Percentiles rank a stretch among this genome's conserved stretches.
These are phyloP conservation scores for Pichia sp. DNA, from an alignment of 1,139 yeast species.

Conservation along the genomic window DNA sequence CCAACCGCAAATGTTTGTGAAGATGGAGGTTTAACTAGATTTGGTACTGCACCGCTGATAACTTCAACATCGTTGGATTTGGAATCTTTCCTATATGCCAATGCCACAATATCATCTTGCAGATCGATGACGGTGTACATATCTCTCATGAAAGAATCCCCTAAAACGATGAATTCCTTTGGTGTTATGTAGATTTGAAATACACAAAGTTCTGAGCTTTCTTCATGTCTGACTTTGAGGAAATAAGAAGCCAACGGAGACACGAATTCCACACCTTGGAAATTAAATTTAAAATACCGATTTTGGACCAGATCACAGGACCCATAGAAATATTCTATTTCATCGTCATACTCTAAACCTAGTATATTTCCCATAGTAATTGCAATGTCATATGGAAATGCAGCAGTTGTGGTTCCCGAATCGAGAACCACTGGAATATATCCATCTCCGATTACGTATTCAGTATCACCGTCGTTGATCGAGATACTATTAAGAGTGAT, in stretches of 20 bases:
- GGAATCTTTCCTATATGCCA: constrained; percentile 29
- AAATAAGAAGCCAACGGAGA: constrained; percentile 51
- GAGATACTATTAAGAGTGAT: constrained; percentile 37
- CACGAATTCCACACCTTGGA: constrained; percentile 47
- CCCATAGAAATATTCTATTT: constrained; percentile 33
- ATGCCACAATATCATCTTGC: constrained; percentile 41
- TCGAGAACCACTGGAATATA: constrained; percentile 49
- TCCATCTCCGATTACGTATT: constrained; percentile 35
- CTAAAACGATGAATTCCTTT: constrained; percentile 30
- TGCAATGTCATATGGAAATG: constrained; percentile 42
- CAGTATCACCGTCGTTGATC: constrained; percentile 2
- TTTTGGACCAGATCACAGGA: constrained; percentile 32
- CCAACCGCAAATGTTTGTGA: constrained; percentile 1
- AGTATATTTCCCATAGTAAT: constrained; percentile 38
- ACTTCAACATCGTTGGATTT: constrained; percentile 2
- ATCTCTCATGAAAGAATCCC: constrained; percentile 44
- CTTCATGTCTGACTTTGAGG: constrained; percentile 34
- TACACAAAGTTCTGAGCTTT: constrained; percentile 6
- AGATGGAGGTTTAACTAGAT: not conserved
- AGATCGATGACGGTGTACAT: constrained; percentile 47
- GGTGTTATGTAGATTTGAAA: constrained; percentile 3
- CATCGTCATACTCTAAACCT: constrained; percentile 33
- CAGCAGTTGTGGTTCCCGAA: constrained; percentile 58
- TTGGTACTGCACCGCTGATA: constrained; percentile 4
- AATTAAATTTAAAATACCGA: constrained; percentile 38